These are phyloP conservation scores for Ganoderma leucocontextum DNA, from an alignment of 1,284 basidiomycete species.

Conservation along the genomic window DNA sequence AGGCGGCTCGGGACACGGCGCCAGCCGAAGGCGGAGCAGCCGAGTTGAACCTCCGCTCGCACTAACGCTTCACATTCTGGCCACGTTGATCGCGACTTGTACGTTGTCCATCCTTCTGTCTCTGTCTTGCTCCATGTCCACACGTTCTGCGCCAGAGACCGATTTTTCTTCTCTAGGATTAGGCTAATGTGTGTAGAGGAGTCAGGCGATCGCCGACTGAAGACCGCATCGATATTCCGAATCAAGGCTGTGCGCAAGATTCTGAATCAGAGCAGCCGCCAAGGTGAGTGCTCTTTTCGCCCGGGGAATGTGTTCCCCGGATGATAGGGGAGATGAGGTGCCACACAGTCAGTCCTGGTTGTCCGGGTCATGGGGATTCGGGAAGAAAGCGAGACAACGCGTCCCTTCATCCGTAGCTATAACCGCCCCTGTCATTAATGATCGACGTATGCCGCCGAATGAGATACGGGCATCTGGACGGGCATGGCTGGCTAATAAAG, in stretches of 20 bases:
- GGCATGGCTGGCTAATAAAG: constrained; percentile 16
- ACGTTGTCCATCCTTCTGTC: constrained; percentile 3
- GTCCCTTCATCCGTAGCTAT: constrained; percentile 26
- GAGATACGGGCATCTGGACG: constrained; percentile 11
- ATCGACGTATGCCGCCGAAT: constrained; percentile 8
- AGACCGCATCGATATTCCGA: constrained; percentile 29
- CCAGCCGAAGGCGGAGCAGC: neutral
- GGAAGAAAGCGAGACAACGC: constrained; percentile 18
- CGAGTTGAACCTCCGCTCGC: constrained; percentile 21
- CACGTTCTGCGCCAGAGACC: constrained; percentile 11
- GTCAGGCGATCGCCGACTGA: constrained; percentile 21
- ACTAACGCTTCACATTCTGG: neutral
- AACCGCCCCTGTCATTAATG: constrained; percentile 19
- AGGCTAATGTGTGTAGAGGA: constrained; percentile 11
- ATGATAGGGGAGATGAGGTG: constrained; percentile 26
- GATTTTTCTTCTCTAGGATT: constrained; percentile 13
- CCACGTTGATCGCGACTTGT: constrained; percentile 3
- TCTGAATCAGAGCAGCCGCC: constrained; percentile 10
- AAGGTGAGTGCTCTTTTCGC: constrained; percentile 30
- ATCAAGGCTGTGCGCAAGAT: constrained; percentile 26
- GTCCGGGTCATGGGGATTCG: constrained; percentile 20
- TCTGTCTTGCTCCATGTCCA: constrained; percentile 20
- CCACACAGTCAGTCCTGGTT: constrained; percentile 6
- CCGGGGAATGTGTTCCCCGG: constrained; percentile 23
- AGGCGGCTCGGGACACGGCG: constrained; percentile 5